A percentile compares a stretch with the other conserved stretches of the same genome.
These are phyloP conservation scores for Solanum raphanifolium DNA, from an alignment of 257 asterid species.

Conservation along the genomic window DNA sequence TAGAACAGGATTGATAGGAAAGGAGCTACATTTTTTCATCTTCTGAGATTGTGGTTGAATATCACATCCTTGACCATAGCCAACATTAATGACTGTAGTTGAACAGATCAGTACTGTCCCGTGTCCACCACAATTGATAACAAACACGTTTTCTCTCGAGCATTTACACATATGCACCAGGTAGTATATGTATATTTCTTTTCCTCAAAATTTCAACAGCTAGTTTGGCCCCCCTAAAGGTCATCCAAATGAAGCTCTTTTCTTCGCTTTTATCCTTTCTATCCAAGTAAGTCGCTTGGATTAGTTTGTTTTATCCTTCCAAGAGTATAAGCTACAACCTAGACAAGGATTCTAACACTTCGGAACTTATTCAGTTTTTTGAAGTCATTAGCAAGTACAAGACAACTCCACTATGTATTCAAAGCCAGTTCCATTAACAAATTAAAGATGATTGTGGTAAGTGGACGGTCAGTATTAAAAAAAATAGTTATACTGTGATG, in stretches of 20 bases:
- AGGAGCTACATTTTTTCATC: not conserved
- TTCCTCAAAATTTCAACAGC: not conserved
- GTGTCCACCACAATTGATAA: not conserved
- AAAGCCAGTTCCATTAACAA: not conserved
- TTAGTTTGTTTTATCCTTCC: not conserved
- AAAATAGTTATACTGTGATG: not conserved
- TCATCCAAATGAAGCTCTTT: not conserved
- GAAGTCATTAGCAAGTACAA: not conserved
- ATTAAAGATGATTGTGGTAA: not conserved
- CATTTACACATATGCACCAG: not conserved
- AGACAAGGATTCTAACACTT: not conserved
- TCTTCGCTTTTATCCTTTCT: not conserved
- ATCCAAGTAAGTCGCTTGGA: not conserved
- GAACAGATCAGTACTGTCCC: not conserved
- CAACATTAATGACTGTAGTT: not conserved
- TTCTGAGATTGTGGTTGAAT: not conserved
- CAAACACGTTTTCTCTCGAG: not conserved
- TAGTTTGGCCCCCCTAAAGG: not conserved
- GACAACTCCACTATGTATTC: not conserved
- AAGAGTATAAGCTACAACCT: not conserved
- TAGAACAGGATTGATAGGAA: not conserved
- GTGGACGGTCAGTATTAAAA: not conserved
- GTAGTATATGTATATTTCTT: not conserved
- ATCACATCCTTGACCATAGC: not conserved
- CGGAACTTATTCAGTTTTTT: not conserved